Evolutionary conservation across 306 rosid genomes (phyloP).

Genomic region (Ormosia emarginata): DNA sequence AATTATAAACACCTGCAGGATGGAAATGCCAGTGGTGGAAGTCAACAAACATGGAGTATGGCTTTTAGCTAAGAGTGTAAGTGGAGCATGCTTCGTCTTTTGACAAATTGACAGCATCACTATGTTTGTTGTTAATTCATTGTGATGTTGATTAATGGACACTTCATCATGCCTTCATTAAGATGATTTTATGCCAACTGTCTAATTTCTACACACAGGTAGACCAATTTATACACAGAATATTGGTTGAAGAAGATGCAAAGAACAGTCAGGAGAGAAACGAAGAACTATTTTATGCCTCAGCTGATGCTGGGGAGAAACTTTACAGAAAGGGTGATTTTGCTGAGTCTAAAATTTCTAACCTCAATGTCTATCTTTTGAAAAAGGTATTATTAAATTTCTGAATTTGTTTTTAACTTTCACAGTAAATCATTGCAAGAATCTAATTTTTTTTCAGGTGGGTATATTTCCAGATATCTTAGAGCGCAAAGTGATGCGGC

Average conservation of each 20-base stretch:
- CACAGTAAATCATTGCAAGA: slow-evolving; percentile 4
- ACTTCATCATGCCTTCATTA: not conserved
- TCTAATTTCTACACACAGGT: slow-evolving; percentile 48
- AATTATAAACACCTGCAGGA: slow-evolving; percentile 40
- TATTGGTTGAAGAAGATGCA: slow-evolving; percentile 87
- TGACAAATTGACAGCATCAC: not conserved
- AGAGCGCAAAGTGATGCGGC: slow-evolving; percentile 79
- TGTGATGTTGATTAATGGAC: not conserved
- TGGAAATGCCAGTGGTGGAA: slow-evolving; percentile 96
- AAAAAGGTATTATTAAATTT: slow-evolving; percentile 49
- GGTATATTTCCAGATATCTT: slow-evolving; percentile 94
- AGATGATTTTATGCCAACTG: not conserved
- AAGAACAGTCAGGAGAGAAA: slow-evolving; percentile 46
- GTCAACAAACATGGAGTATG: slow-evolving; percentile 85
- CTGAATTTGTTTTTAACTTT: slow-evolving; percentile 1
- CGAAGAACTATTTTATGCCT: slow-evolving; percentile 55
- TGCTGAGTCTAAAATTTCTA: slow-evolving; percentile 60
- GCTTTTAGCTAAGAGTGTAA: slow-evolving; percentile 89
- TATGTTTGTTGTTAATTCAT: not conserved
- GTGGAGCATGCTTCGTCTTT: slow-evolving; percentile 26
- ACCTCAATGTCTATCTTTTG: slow-evolving; percentile 67
- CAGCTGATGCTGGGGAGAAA: slow-evolving; percentile 77
- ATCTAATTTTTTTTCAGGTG: slow-evolving; percentile 58
- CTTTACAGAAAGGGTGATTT: slow-evolving; percentile 80
- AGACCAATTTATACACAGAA: slow-evolving; percentile 84